These are phyloP conservation scores for Syzygium aqueum DNA, from an alignment of 345 rosid genomes.

Conservation along the genomic window DNA sequence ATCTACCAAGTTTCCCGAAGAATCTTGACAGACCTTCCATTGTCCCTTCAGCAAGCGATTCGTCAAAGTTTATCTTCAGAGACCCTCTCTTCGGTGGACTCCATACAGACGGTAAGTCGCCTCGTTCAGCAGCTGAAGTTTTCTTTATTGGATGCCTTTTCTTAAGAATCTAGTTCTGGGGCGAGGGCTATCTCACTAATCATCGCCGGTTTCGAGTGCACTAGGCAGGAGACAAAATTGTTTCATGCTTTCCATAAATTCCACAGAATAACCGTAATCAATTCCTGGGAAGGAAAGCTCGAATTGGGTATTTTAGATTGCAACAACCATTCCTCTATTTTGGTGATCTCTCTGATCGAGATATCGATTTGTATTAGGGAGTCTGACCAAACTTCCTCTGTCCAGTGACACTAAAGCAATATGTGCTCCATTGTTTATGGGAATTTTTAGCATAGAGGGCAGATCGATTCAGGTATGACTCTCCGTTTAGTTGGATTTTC, in stretches of 20 bases:
- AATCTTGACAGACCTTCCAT: neutral
- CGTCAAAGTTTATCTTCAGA: neutral
- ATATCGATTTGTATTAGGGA: neutral
- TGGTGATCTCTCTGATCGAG: neutral
- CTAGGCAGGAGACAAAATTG: neutral
- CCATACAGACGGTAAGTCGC: neutral
- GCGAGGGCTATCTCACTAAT: too few species aligned
- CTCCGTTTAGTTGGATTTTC: too few species aligned
- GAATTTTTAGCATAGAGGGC: neutral
- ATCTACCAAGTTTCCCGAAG: neutral
- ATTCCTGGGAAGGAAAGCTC: neutral
- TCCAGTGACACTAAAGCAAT: fast-evolving
- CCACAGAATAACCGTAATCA: neutral
- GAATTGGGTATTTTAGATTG: neutral
- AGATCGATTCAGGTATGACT: neutral
- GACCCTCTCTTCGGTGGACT: too few species aligned
- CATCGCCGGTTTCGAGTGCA: too few species aligned
- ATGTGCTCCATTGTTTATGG: neutral
- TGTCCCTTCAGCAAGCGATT: neutral
- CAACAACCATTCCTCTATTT: neutral
- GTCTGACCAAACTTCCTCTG: neutral
- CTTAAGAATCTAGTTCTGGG: too few species aligned
- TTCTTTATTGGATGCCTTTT: neutral
- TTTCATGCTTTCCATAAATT: neutral
- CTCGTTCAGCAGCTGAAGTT: neutral